Evolutionary conservation across 192 early-diverging fungal species (phyloP), one percentile per base, ranked within the genome.

Genomic region (Phycomyces blakesleeanus): DNA sequence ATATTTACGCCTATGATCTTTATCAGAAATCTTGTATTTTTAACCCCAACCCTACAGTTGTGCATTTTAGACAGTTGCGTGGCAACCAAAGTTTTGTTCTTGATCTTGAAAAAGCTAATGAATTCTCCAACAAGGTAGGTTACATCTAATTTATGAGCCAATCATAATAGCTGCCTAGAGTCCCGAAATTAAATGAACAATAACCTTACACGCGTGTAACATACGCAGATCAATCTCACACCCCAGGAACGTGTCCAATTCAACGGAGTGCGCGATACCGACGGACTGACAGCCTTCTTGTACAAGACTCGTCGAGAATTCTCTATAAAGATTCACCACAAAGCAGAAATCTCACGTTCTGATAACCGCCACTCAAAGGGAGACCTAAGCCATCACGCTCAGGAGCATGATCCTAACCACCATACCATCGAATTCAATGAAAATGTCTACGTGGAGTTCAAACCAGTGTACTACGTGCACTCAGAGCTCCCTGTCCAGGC

Each of bases 321-420:
- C 53, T 59, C 72, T 20, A 74, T 74, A 12, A 74, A 74, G 27
- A 63, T 74, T 9, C 72, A 74, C 20, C 66, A 68, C 34, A 65
- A 71, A 27, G 41, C 61, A 8, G 68, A 60, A 37, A 14, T 57
- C 25, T 54, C 51, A 6, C 34, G 38, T 1, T 34, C 22, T 42
- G 47, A 20, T 6, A 51, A 62, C 22, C 40, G 51, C 14, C 37
- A 67, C 21, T 16, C 50, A 15, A 18, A 18, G 16, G 25, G 54
- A 27, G 52, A 38, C 22, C 24, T 63, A 16, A 52, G 44, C 22
- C 22, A 40, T 9, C 26, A 68, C n/a, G 27, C 18, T n/a, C n/a
- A 21, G 25, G 63, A 65, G 14, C 50, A 63, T 24, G 27, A 69
- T 41, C 55, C 66, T 0, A 16, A 65, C 7, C 39, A 69, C 29